These are phyloP conservation scores for Termitomyces sp. DNA, from an alignment of 768 basidiomycete species.

Conservation along the genomic window DNA sequence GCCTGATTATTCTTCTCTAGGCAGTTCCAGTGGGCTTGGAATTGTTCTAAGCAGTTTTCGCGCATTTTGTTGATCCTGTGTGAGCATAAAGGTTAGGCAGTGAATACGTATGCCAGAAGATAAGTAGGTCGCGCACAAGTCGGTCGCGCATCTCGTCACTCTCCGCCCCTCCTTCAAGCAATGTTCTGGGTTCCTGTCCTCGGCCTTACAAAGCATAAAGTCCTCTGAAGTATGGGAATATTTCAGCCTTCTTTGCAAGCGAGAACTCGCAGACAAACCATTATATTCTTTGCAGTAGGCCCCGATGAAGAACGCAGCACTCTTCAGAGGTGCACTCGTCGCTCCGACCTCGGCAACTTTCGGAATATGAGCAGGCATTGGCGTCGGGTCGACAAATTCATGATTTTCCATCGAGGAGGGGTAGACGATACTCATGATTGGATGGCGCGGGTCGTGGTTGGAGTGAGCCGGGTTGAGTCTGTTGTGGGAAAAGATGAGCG, in stretches of 20 bases:
- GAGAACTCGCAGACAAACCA: constrained; percentile 46
- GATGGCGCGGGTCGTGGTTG: constrained; percentile 11
- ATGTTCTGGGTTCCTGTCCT: constrained; percentile 84
- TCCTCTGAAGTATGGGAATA: constrained; percentile 22
- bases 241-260: background rate
- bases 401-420: constrained; percentile 39
- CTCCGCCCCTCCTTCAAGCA: constrained; percentile 94
- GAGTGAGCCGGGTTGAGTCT: constrained; percentile 17
- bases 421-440: constrained; percentile 48
- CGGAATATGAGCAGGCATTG: constrained; percentile 59
- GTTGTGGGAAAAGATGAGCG: constrained; percentile 19
- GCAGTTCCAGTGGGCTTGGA: constrained; percentile 91
- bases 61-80: constrained; percentile 87
- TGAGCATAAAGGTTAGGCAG: background rate
- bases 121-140: constrained; percentile 59
- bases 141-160: constrained; percentile 92
- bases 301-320: constrained; percentile 95
- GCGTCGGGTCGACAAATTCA: constrained; percentile 59
- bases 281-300: constrained; percentile 95
- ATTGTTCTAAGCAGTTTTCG: constrained; percentile 83
- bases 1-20: constrained; percentile 94
- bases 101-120: background rate
- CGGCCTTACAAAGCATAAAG: constrained; percentile 92
- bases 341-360: constrained; percentile 84
- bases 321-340: constrained; percentile 92